These are phyloP conservation scores for Blepharisma japonicum DNA, from an alignment of 73 alveolate species.

Conservation along the genomic window DNA sequence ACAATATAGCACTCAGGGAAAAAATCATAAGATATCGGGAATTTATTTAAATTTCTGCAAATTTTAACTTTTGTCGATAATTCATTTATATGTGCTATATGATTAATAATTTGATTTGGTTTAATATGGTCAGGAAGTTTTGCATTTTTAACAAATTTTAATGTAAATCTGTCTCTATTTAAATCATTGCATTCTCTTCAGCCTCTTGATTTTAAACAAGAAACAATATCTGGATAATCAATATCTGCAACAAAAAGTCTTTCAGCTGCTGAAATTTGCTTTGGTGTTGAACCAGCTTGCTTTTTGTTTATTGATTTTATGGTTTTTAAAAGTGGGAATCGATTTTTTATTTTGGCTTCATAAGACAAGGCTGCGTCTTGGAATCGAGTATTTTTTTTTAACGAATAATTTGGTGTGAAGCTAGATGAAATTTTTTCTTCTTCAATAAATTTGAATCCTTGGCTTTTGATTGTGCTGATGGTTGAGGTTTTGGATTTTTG, in stretches of 20 bases:
- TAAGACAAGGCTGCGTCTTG: no score
- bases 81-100: background rate
- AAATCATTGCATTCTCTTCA: background rate
- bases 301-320: no score
- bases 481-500: no score
- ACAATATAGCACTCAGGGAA: conserved; percentile 18
- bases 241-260: background rate
- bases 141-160: background rate
- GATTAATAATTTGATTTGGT: conserved; percentile 3
- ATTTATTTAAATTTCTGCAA: background rate
- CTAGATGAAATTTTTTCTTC: no score
- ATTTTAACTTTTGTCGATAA: conserved; percentile 3
- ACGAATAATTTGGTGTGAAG: no score
- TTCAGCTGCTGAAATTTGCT: no score
- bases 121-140: background rate
- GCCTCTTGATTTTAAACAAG: background rate
- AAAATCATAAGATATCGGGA: background rate
- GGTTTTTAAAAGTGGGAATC: no score
- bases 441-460: no score
- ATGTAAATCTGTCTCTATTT: background rate
- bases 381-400: no score
- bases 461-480: no score
- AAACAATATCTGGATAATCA: conserved; percentile 8
- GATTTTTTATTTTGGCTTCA: no score
- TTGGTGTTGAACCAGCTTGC: no score